These are phyloP conservation scores for Annulohypoxylon bovei DNA, from an alignment of 495 filamentous ascomycete genomes.

Conservation along the genomic window DNA sequence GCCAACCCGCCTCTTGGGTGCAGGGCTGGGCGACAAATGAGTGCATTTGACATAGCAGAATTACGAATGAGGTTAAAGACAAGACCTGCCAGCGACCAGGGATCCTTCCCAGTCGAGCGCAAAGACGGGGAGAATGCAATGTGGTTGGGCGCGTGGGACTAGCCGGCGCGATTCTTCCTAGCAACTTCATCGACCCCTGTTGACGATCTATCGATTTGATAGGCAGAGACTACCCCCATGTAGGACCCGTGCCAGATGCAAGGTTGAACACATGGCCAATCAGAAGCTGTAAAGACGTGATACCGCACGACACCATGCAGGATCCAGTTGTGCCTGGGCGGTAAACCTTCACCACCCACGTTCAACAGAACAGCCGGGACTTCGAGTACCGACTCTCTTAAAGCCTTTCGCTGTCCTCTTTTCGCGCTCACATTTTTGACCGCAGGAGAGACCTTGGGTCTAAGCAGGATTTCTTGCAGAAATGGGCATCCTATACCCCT, in stretches of 20 bases:
- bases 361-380: constrained; percentile 30
- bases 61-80: constrained; percentile 41
- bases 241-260: constrained; percentile 43
- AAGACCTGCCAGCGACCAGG: constrained; percentile 31
- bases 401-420: constrained; percentile 8
- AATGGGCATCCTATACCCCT: neutral
- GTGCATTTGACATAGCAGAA: constrained; percentile 18
- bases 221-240: constrained; percentile 36
- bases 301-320: constrained; percentile 40
- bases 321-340: constrained; percentile 45
- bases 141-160: constrained; percentile 39
- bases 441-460: neutral
- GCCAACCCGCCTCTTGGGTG: constrained; percentile 33
- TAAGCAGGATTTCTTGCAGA: constrained; percentile 1
- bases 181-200: constrained; percentile 38
- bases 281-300: constrained; percentile 37
- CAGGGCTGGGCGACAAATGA: constrained; percentile 33
- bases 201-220: constrained; percentile 43
- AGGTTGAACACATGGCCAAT: constrained; percentile 41
- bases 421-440: constrained; percentile 14
- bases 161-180: constrained; percentile 44
- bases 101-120: constrained; percentile 40
- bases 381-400: constrained; percentile 23
- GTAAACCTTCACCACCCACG: constrained; percentile 35
- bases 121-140: constrained; percentile 33